These are phyloP conservation scores for Calonectria pteridis DNA, from an alignment of 2,329 filamentous ascomycete species.

Conservation along the genomic window DNA sequence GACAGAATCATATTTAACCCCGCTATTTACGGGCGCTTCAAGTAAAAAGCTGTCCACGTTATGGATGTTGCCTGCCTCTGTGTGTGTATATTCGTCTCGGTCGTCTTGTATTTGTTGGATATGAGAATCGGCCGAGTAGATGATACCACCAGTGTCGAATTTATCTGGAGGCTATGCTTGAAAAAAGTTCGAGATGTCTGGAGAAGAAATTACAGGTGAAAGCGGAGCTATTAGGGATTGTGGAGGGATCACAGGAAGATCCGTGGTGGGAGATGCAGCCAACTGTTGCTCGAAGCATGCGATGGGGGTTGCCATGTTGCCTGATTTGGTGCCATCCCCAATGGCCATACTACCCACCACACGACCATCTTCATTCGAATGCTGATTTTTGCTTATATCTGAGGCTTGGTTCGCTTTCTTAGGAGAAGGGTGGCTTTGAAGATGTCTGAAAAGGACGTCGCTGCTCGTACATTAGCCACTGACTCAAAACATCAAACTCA, in stretches of 20 bases:
- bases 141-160: background rate
- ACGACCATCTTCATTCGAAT: no score
- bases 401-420: background rate
- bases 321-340: background rate
- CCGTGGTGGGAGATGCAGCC: background rate
- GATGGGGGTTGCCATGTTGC: no score
- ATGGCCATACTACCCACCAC: no score
- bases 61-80: background rate
- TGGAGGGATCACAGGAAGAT: no score
- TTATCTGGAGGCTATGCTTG: background rate
- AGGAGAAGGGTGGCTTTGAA: background rate
- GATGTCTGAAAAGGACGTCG: background rate
- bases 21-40: background rate
- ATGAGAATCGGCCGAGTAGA: background rate
- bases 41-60: background rate
- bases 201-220: background rate
- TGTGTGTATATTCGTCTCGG: background rate
- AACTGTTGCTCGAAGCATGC: background rate
- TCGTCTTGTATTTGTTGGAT: background rate
- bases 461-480: background rate
- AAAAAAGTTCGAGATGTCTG: background rate
- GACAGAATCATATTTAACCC: background rate
- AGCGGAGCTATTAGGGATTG: background rate
- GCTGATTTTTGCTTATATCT: background rate
- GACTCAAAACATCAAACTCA: background rate